Evolutionary conservation across 2,329 filamentous ascomycete genomes (phyloP).

Genomic region (Corynespora cassiicola): DNA sequence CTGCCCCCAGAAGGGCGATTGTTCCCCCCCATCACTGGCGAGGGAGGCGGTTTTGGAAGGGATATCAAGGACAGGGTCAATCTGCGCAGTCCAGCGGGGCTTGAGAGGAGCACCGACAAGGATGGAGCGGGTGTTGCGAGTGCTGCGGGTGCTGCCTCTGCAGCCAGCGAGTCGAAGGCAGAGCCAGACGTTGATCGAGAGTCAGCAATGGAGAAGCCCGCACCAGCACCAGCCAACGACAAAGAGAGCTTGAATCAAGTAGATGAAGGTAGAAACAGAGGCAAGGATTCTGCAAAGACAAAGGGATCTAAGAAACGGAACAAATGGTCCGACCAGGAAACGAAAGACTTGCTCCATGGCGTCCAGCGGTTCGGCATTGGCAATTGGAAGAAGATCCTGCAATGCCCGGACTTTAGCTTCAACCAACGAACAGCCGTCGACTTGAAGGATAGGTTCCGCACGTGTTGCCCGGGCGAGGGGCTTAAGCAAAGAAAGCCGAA

Average conservation of each 20-base stretch:
- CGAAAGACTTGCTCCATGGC: slow-evolving; percentile 62
- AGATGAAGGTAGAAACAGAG: slow-evolving; percentile 3
- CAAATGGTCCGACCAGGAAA: slow-evolving; percentile 69
- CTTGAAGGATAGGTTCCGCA: slow-evolving; percentile 67
- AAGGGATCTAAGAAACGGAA: slow-evolving; percentile 61
- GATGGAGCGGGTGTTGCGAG: slow-evolving; percentile 2
- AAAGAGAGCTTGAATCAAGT: slow-evolving; percentile 5
- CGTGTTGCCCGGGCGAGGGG: slow-evolving; percentile 56
- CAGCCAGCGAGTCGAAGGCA: too few relatives aligned
- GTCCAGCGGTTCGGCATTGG: slow-evolving; percentile 68
- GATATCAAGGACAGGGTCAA: slow-evolving; percentile 24
- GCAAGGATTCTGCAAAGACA: slow-evolving; percentile 17
- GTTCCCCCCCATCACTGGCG: slow-evolving; percentile 66
- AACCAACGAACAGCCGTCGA: slow-evolving; percentile 66
- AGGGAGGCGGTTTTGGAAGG: slow-evolving; percentile 36
- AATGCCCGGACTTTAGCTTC: slow-evolving; percentile 63
- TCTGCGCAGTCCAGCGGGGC: slow-evolving; percentile 16
- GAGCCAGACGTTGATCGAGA: too few relatives aligned
- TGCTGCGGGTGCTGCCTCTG: background rate
- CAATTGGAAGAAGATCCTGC: slow-evolving; percentile 68
- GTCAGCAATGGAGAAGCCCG: too few relatives aligned
- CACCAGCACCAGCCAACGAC: slow-evolving; percentile 1
- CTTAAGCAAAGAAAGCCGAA: slow-evolving; percentile 38
- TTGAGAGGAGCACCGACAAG: slow-evolving; percentile 15
- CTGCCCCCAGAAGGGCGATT: slow-evolving; percentile 59